These are phyloP conservation scores for Castanea mollissima DNA, from an alignment of 306 rosid species.

Conservation along the genomic window DNA sequence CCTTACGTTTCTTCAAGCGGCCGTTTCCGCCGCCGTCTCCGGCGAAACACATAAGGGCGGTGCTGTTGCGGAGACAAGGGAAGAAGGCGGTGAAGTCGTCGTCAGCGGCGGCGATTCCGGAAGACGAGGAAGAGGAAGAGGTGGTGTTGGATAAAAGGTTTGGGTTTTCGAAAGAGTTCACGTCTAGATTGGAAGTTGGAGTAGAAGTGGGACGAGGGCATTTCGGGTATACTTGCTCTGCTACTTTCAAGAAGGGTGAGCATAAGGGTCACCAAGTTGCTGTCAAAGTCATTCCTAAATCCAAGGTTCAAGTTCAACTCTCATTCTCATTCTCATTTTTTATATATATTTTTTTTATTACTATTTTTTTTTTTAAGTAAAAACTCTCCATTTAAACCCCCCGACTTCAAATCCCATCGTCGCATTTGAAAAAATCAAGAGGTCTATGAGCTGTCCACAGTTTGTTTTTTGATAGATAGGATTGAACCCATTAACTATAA, in stretches of 20 bases:
- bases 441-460: too few relatives aligned
- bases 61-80: slow-evolving; percentile 76
- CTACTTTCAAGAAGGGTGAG: slow-evolving; percentile 92
- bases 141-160: slow-evolving; percentile 90
- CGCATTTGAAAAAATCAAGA: too few relatives aligned
- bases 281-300: slow-evolving; percentile 88
- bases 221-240: slow-evolving; percentile 99
- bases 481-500: too few relatives aligned
- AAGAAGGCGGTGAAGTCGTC: slow-evolving; percentile 43
- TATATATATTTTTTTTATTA: too few relatives aligned
- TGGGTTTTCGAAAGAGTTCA: slow-evolving; percentile 90
- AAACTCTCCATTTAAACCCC: too few relatives aligned
- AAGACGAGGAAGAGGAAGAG: slow-evolving; percentile 49
- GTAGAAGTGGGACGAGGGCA: slow-evolving; percentile 98
- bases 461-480: too few relatives aligned
- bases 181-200: slow-evolving; percentile 74
- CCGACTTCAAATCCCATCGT: too few relatives aligned
- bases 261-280: slow-evolving; percentile 87
- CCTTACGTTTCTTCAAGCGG: slow-evolving; percentile 79
- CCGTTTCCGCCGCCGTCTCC: slow-evolving; percentile 98
- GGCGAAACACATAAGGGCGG: slow-evolving; percentile 86
- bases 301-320: slow-evolving; percentile 53
- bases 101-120: slow-evolving; percentile 62
- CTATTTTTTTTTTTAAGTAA: too few relatives aligned
- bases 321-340: background rate